These are phyloP conservation scores for Domatiomyces globalis DNA, from an alignment of 2,329 filamentous ascomycete species.

Conservation along the genomic window DNA sequence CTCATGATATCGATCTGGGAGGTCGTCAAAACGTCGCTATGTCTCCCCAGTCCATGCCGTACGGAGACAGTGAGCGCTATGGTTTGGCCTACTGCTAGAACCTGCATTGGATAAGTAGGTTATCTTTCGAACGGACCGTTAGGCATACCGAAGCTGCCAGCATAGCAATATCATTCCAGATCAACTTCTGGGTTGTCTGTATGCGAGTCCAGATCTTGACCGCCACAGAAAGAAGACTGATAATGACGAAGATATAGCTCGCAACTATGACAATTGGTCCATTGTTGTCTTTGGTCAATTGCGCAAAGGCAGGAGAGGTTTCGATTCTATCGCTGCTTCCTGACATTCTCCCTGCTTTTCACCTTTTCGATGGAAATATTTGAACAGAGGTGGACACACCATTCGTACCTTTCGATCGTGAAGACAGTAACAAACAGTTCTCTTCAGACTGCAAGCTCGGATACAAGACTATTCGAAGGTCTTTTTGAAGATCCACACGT, in stretches of 20 bases:
- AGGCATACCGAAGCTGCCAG: slow-evolving; percentile 6
- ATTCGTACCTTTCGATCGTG: too few relatives aligned
- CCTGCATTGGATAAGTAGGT: background rate
- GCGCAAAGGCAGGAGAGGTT: slow-evolving; percentile 7
- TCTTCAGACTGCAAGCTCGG: too few relatives aligned
- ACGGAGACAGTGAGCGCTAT: slow-evolving; percentile 11
- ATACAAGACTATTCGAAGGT: too few relatives aligned
- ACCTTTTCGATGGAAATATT: background rate
- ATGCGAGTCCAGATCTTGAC: slow-evolving; percentile 11
- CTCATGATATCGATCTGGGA: slow-evolving; percentile 11
- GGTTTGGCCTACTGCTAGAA: background rate
- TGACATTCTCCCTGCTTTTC: background rate
- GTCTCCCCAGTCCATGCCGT: slow-evolving; percentile 14
- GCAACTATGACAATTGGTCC: slow-evolving; percentile 11
- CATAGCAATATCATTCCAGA: slow-evolving; percentile 10
- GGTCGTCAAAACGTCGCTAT: slow-evolving; percentile 6
- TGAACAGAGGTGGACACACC: too few relatives aligned
- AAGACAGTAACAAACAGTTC: too few relatives aligned
- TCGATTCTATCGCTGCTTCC: background rate
- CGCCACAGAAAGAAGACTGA: slow-evolving; percentile 8
- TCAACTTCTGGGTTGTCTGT: slow-evolving; percentile 7
- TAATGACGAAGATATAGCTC: slow-evolving; percentile 9
- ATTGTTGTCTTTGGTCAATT: slow-evolving; percentile 8
- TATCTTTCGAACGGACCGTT: too few relatives aligned
- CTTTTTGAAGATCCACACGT: too few relatives aligned